Conservation (phyloP, 345 rosid species). For the Noccaea bulbosa region DNA sequence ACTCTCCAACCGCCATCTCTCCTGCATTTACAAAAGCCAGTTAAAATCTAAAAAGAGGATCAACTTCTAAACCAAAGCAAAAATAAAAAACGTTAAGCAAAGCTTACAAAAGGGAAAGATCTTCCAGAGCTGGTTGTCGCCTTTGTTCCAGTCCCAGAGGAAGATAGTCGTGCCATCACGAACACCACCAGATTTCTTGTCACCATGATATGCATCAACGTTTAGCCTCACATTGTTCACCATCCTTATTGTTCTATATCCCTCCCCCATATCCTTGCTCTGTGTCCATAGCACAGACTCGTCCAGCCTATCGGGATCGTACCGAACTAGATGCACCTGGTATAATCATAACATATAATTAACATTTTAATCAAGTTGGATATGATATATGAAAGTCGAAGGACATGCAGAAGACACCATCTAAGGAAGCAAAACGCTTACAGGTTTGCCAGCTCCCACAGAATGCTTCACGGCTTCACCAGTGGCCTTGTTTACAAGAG, state of each 20-base stretch:
- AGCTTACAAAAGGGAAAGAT: slow-evolving; percentile 69
- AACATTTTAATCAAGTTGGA: no score
- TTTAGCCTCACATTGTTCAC: slow-evolving; percentile 66
- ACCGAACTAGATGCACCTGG: slow-evolving; percentile 69
- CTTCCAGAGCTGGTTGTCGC: slow-evolving; percentile 92
- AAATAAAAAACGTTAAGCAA: slow-evolving; percentile 10
- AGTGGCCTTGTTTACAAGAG: slow-evolving; percentile 85
- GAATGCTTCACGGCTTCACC: slow-evolving; percentile 90
- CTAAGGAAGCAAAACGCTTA: slow-evolving; percentile 44
- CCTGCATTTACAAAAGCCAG: slow-evolving; percentile 36
- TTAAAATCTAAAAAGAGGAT: neutral
- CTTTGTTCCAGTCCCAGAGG: slow-evolving; percentile 85
- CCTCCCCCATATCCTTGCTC: slow-evolving; percentile 54
- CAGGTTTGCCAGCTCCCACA: slow-evolving; percentile 75
- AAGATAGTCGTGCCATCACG: slow-evolving; percentile 71
- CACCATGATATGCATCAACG: slow-evolving; percentile 84
- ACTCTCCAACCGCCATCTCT: slow-evolving; percentile 23
- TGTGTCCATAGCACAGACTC: slow-evolving; percentile 70
- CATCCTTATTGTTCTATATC: slow-evolving; percentile 62
- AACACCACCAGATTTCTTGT: slow-evolving; percentile 70
- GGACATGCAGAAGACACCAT: no score
- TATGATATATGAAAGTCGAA: no score
- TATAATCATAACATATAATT: no score
- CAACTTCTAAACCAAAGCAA: neutral
- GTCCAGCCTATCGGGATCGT: slow-evolving; percentile 65